Evolutionary conservation across 352 stramenopile genomes (phyloP), one percentile per base, ranked within the genome.

Genomic region (Globisporangium rhizosaccharum): DNA sequence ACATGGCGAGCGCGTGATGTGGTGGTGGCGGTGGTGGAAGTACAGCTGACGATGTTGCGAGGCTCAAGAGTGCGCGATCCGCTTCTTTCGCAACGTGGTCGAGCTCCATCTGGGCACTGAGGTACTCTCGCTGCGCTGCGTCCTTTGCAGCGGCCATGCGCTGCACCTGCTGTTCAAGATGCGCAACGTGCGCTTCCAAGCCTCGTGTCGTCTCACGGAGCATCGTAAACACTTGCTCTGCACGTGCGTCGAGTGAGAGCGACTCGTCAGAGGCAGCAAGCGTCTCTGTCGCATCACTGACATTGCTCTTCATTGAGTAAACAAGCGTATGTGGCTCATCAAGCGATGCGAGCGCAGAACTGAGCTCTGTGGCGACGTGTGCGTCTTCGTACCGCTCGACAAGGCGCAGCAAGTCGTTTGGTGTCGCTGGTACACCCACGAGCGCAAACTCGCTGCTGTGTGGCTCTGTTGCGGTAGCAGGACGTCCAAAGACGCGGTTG

Each of bases 11-110:
- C 33, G 6, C 10, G 33, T 39, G 12, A 14, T 60, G 57, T 17
- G 62, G 30, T 11, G 44, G 59, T 9, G 44, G 47, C 8, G 49
- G 53, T 12, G 33, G 36, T 26, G 42, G 9, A 18, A 17, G 28
- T 36, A 49, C 46, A 42, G 23, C 44, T 18, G 59, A 56, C 15
- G 53, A 60, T 15, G 58, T 68, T 3, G 70, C 67, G 5, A 81
- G 65, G 8, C 59, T 60, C 14, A 81, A 42, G 18, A 81, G 42
- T 3, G 72, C 72, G 1, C 72, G 64, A 33, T 81, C 68, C 5
- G 68, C 72, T 36, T 77, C 61, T 28, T 67, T 65, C 6, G 70
- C 67, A 8, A 75, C 65, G 3, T 51, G 62, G 2, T 63, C 56
- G 2, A 76, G 65, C 36, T 60, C 67, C 0, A 56, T 42, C 50